phyloP scores from a whole-genome alignment of 345 rosid species.

The Boechera divaricarpa region DNA sequence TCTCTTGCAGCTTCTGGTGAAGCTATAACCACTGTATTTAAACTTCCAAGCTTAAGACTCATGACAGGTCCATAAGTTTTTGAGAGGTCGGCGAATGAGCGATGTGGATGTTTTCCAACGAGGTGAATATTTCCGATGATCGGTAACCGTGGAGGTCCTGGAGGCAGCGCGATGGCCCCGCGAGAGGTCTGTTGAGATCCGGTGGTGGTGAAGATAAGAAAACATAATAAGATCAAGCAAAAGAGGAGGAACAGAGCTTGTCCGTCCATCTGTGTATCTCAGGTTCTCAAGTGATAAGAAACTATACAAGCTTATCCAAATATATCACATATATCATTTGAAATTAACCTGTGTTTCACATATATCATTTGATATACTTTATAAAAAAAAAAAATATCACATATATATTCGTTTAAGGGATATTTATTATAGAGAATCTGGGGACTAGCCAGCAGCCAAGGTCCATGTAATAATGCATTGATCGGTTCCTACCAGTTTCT shows the following conservation, averaged over 20 bases:
- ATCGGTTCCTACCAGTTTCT: background rate
- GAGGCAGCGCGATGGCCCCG: background rate
- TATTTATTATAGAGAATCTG: no score
- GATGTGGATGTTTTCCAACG: slow-evolving; percentile 44
- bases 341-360: no score
- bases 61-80: slow-evolving; percentile 53
- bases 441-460: no score
- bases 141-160: slow-evolving; percentile 45
- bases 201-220: slow-evolving; percentile 39
- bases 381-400: no score
- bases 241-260: slow-evolving; percentile 32
- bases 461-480: background rate
- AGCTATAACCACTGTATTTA: slow-evolving; percentile 18
- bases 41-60: slow-evolving; percentile 37
- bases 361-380: no score
- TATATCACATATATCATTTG: no score
- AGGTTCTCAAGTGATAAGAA: background rate
- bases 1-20: slow-evolving; percentile 35
- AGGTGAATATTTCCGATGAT: slow-evolving; percentile 50
- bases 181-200: slow-evolving; percentile 10
- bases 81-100: slow-evolving; percentile 43
- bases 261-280: slow-evolving; percentile 23
- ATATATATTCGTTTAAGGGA: no score
- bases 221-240: slow-evolving; percentile 54
- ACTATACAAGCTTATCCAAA: background rate